These are phyloP conservation scores for Paramecium primaurelia DNA, from an alignment of 73 alveolate genomes.

Conservation along the genomic window DNA sequence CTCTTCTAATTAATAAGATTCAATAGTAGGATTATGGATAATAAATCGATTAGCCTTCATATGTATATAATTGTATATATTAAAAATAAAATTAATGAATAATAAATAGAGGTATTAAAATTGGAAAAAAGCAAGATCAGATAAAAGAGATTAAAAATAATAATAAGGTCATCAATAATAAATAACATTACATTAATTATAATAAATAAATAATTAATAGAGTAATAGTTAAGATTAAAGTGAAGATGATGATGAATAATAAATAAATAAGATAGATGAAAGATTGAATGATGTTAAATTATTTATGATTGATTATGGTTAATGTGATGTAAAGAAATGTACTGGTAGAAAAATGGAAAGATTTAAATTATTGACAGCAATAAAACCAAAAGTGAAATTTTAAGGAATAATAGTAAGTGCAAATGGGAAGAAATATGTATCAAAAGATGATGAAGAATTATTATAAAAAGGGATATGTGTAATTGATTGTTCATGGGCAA, in stretches of 20 bases:
- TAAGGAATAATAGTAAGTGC: slow-evolving; percentile 94
- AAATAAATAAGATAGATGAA: background rate
- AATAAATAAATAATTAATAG: background rate
- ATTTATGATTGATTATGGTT: slow-evolving; percentile 93
- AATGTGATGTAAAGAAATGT: slow-evolving; percentile 97
- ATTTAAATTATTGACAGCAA: slow-evolving; percentile 72
- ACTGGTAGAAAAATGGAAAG: slow-evolving; percentile 94
- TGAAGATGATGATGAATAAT: background rate
- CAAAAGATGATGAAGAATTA: slow-evolving; percentile 88
- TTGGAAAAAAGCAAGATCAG: slow-evolving; percentile 34
- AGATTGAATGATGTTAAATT: slow-evolving; percentile 72
- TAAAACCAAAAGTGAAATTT: slow-evolving; percentile 77
- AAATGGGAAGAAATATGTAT: slow-evolving; percentile 80
- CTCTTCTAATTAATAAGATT: background rate
- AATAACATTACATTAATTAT: background rate
- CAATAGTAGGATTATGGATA: slow-evolving; percentile 6
- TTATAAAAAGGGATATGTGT: slow-evolving; percentile 93
- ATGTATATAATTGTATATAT: background rate
- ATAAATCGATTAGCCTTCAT: slow-evolving; percentile 13
- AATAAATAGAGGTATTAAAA: slow-evolving; percentile 31
- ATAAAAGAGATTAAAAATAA: background rate
- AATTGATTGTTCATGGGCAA: slow-evolving; percentile 97
- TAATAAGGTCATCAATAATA: background rate
- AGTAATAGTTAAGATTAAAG: background rate
- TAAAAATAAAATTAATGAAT: slow-evolving; percentile 6